phyloP scores from a whole-genome alignment of 2,329 filamentous ascomycete genomes.

The Tolypocladium tundrense region DNA sequence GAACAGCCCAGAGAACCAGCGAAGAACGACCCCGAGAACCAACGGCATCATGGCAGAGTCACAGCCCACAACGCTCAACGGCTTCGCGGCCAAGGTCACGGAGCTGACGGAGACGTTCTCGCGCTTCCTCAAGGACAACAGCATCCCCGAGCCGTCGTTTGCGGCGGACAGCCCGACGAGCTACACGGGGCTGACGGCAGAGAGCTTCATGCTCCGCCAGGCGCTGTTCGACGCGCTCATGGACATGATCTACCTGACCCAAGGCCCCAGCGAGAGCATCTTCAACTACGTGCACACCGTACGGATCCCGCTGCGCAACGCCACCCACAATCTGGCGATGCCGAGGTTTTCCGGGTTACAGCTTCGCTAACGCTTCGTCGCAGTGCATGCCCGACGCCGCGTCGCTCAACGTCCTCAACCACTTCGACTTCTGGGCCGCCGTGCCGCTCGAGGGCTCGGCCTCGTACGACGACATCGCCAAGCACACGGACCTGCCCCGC shows the following conservation, averaged over 20 bases:
- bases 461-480: conserved; percentile 29
- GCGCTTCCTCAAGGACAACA: conserved; percentile 28
- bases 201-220: conserved; percentile 33
- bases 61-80: conserved; percentile 22
- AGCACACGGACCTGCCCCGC: conserved; percentile 23
- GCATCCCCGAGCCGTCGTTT: conserved; percentile 30
- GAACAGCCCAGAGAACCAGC: background rate
- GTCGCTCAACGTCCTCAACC: conserved; percentile 35
- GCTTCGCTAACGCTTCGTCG: background rate
- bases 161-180: conserved; percentile 30
- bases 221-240: conserved; percentile 32
- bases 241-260: conserved; percentile 34
- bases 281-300: conserved; percentile 33
- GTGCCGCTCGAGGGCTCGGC: conserved; percentile 36
- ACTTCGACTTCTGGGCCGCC: conserved; percentile 41
- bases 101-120: conserved; percentile 32
- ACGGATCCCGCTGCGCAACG: conserved; percentile 4
- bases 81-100: conserved; percentile 32
- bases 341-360: background rate
- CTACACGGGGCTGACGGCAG: conserved; percentile 29
- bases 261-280: conserved; percentile 39
- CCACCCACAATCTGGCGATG: no score
- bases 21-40: background rate
- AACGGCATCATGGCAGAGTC: background rate
- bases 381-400: conserved; percentile 33